These are phyloP conservation scores for Bassia scoparia DNA, from an alignment of 148 eudicot species.

Conservation along the genomic window DNA sequence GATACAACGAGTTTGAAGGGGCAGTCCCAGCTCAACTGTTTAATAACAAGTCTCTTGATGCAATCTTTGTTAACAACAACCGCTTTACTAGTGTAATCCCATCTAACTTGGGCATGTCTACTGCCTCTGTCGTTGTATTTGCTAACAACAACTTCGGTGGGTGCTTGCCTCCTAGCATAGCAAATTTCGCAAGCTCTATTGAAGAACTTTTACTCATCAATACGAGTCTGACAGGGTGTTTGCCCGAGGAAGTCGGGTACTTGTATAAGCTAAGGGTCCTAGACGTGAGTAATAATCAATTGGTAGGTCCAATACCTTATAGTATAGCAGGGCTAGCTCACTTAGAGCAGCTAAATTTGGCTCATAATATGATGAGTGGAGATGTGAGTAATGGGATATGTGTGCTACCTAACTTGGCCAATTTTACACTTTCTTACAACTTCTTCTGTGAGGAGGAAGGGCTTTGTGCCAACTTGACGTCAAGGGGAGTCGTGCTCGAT, in stretches of 20 bases:
- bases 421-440: conserved; percentile 58
- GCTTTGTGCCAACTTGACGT: conserved; percentile 43
- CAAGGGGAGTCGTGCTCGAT: conserved; percentile 41
- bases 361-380: conserved; percentile 59
- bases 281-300: conserved; percentile 50
- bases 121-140: conserved; percentile 56
- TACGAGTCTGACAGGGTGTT: conserved; percentile 53
- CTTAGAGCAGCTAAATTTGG: conserved; percentile 56
- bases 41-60: conserved; percentile 42
- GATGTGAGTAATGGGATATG: conserved; percentile 54
- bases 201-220: conserved; percentile 59
- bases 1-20: conserved; percentile 77
- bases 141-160: conserved; percentile 61
- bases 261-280: conserved; percentile 52
- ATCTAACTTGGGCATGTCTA: conserved; percentile 33
- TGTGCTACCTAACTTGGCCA: conserved; percentile 45
- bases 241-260: conserved; percentile 56
- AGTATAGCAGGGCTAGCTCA: conserved; percentile 52
- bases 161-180: conserved; percentile 58
- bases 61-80: conserved; percentile 61
- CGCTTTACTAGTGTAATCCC: conserved; percentile 49
- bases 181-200: conserved; percentile 46
- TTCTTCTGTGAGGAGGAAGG: conserved; percentile 67
- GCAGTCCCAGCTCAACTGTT: conserved; percentile 48
- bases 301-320: conserved; percentile 59